These are phyloP conservation scores for Puccinia sorghi DNA, from an alignment of 1,284 basidiomycete species.

Conservation along the genomic window DNA sequence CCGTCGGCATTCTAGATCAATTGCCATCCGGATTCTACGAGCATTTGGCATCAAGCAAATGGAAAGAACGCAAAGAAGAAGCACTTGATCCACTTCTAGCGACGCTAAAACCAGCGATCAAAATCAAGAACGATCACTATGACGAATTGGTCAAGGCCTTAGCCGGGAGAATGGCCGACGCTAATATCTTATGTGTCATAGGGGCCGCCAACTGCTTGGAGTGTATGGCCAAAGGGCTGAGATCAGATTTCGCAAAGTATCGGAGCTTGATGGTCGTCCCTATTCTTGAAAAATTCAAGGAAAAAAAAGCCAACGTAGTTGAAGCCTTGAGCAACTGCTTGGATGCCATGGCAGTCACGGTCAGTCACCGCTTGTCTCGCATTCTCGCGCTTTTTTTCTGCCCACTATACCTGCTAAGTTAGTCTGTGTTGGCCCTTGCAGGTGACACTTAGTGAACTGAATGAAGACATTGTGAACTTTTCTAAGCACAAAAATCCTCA, in stretches of 20 bases:
- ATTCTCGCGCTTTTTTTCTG: constrained; percentile 41
- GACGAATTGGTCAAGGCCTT: constrained; percentile 74
- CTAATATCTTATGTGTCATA: constrained; percentile 94
- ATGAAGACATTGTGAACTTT: constrained; percentile 77
- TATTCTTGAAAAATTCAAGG: constrained; percentile 89
- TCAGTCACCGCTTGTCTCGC: constrained; percentile 59
- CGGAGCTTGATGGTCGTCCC: constrained; percentile 73
- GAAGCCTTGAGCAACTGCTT: constrained; percentile 84
- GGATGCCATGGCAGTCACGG: constrained; percentile 84
- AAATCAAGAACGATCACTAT: constrained; percentile 70
- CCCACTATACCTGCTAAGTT: constrained; percentile 49
- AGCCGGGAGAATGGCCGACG: constrained; percentile 81
- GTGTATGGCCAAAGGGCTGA: constrained; percentile 77
- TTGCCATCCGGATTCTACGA: constrained; percentile 74
- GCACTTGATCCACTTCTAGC: constrained; percentile 79
- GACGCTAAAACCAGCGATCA: constrained; percentile 74
- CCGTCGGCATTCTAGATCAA: constrained; percentile 73
- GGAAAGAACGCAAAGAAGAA: constrained; percentile 92
- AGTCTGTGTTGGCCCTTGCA: constrained; percentile 58
- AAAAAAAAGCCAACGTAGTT: constrained; percentile 84
- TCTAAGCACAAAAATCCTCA: constrained; percentile 85
- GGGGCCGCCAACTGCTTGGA: constrained; percentile 83
- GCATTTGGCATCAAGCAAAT: constrained; percentile 82
- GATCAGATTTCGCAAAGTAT: constrained; percentile 70
- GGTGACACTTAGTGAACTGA: constrained; percentile 77